phyloP scores from a whole-genome alignment of 176 grass and related monocot genomes.

The Dendrocalamus sinicus region DNA sequence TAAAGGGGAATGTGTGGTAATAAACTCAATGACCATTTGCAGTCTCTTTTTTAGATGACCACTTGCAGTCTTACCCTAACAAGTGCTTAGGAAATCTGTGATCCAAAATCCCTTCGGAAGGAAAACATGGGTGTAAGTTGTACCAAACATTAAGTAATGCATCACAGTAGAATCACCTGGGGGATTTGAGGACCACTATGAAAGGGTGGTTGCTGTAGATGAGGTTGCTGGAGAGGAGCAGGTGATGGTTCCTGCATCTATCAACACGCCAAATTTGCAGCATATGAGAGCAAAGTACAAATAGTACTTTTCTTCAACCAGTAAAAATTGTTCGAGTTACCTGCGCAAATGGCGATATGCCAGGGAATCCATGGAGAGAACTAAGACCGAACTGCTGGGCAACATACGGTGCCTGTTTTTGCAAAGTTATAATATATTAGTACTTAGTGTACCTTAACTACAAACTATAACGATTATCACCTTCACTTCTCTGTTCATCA shows the following conservation, averaged over 20 bases:
- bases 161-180: slow-evolving; percentile 52
- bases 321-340: slow-evolving; percentile 43
- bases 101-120: not conserved
- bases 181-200: slow-evolving; percentile 64
- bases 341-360: slow-evolving; percentile 83
- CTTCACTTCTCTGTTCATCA: not conserved
- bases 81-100: slow-evolving; percentile 11
- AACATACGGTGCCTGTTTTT: slow-evolving; percentile 69
- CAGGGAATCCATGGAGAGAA: slow-evolving; percentile 76
- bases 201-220: slow-evolving; percentile 75
- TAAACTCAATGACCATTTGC: not conserved
- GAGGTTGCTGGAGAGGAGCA: slow-evolving; percentile 53
- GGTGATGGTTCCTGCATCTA: slow-evolving; percentile 75
- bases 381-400: slow-evolving; percentile 77
- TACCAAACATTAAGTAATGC: not conserved
- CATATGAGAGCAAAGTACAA: not conserved
- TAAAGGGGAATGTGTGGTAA: not conserved
- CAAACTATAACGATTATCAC: not conserved
- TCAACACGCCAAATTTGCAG: slow-evolving; percentile 22
- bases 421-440: slow-evolving; percentile 35
- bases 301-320: slow-evolving; percentile 27
- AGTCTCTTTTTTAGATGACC: not conserved
- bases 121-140: not conserved
- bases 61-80: not conserved
- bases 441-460: not conserved